Conservation (phyloP, 1,139 yeast genomes). For the Sugiyamaella novakii region DNA sequence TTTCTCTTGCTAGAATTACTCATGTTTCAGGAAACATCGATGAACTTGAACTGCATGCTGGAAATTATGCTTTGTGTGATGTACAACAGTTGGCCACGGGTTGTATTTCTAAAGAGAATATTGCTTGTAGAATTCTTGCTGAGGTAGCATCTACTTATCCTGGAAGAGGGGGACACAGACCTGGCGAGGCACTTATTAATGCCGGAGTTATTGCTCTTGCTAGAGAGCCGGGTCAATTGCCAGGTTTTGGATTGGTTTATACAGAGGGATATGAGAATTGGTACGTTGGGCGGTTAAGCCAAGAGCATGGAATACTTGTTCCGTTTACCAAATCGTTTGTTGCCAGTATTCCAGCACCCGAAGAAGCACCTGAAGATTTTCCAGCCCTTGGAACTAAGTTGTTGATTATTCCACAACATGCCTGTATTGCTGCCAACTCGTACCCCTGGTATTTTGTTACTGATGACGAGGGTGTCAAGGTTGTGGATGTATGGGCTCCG, state of each 20-base stretch:
- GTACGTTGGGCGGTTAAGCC: slow-evolving; percentile 55
- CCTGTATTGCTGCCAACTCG: slow-evolving; percentile 70
- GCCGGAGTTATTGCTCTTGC: slow-evolving; percentile 74
- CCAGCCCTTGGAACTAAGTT: slow-evolving; percentile 55
- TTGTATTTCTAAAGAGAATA: slow-evolving; percentile 50
- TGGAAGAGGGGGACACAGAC: slow-evolving; percentile 52
- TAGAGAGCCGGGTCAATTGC: slow-evolving; percentile 55
- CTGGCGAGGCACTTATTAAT: slow-evolving; percentile 63
- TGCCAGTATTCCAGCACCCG: slow-evolving; percentile 33
- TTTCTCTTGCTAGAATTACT: slow-evolving; percentile 38
- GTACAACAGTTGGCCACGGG: slow-evolving; percentile 73
- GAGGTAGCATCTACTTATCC: slow-evolving; percentile 66
- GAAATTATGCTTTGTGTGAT: slow-evolving; percentile 73
- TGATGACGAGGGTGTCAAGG: slow-evolving; percentile 49
- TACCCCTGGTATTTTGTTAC: slow-evolving; percentile 59
- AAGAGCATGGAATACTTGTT: slow-evolving; percentile 56
- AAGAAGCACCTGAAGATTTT: slow-evolving; percentile 40
- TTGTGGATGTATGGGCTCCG: slow-evolving; percentile 74
- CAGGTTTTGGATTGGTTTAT: slow-evolving; percentile 53
- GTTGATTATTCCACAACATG: slow-evolving; percentile 66
- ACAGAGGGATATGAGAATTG: slow-evolving; percentile 48
- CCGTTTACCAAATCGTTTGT: slow-evolving; percentile 33
- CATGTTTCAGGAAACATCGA: slow-evolving; percentile 31
- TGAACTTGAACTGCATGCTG: slow-evolving; percentile 71
- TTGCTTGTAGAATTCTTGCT: slow-evolving; percentile 63